Percentiles rank a stretch among this genome's conserved stretches.
phyloP scores from a whole-genome alignment of 2,329 filamentous ascomycete species.

The Chaetothyriales sp. region DNA sequence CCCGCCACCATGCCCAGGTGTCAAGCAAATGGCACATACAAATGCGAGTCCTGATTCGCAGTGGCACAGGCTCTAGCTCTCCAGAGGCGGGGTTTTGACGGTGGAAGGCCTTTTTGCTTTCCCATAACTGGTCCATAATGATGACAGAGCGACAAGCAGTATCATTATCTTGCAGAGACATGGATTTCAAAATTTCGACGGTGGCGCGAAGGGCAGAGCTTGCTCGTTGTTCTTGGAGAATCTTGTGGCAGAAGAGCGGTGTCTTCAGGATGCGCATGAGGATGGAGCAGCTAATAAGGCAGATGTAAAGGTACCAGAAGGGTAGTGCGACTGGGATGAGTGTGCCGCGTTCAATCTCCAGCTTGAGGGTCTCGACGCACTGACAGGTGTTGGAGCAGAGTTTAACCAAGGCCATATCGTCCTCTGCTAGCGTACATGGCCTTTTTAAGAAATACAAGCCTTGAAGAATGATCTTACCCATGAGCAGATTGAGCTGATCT shows the following conservation, averaged over 20 bases:
- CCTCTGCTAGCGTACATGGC: constrained; percentile 5
- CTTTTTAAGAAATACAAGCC: constrained; percentile 9
- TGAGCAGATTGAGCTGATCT: constrained; percentile 6
- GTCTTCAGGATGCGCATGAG: constrained; percentile 30
- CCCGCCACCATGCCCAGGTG: constrained; percentile 31
- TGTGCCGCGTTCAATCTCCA: neutral
- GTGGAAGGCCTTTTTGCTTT: constrained; percentile 28
- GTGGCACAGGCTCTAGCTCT: constrained; percentile 18
- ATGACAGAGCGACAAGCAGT: constrained; percentile 22
- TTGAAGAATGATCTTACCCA: constrained; percentile 6
- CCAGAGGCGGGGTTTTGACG: constrained; percentile 23
- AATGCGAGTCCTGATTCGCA: constrained; percentile 29
- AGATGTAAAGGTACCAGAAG: constrained; percentile 20
- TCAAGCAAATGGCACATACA: constrained; percentile 27
- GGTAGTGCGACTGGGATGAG: neutral
- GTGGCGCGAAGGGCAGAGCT: constrained; percentile 24
- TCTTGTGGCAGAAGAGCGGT: constrained; percentile 15
- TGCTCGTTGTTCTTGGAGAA: constrained; percentile 24
- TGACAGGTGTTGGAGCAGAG: constrained; percentile 9
- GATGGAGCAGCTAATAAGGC: constrained; percentile 20
- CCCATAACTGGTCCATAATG: constrained; percentile 28
- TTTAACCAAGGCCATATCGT: constrained; percentile 10
- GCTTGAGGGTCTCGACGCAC: constrained; percentile 10
- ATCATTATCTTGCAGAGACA: constrained; percentile 27
- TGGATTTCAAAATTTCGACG: constrained; percentile 27